These are phyloP conservation scores for Entomortierella chlamydospora DNA, from an alignment of 192 early-diverging fungal species.

Conservation along the genomic window DNA sequence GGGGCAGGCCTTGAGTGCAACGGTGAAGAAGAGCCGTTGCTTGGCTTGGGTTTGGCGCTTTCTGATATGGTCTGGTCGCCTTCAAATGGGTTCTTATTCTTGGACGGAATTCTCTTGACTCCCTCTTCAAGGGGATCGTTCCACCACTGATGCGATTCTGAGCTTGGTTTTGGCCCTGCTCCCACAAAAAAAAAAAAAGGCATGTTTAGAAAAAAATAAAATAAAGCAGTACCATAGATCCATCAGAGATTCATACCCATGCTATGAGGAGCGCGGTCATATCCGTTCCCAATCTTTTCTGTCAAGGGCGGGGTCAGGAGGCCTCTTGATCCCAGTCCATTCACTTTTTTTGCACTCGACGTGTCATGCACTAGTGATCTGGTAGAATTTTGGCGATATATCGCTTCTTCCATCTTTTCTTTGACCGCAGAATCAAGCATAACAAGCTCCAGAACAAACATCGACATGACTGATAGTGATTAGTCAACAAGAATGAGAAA, in stretches of 20 bases:
- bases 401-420: slow-evolving; percentile 58
- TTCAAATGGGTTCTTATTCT: slow-evolving; percentile 41
- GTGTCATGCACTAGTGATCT: background rate
- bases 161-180: slow-evolving; percentile 64
- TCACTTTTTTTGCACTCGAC: background rate
- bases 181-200: too few relatives aligned
- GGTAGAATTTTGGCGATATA: slow-evolving; percentile 60
- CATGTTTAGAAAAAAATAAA: too few relatives aligned
- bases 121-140: slow-evolving; percentile 49
- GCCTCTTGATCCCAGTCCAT: background rate
- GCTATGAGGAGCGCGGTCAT: background rate
- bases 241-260: too few relatives aligned
- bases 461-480: slow-evolving; percentile 29
- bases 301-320: background rate
- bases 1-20: slow-evolving; percentile 10
- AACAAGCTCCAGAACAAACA: slow-evolving; percentile 53
- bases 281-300: background rate
- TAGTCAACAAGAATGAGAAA: slow-evolving; percentile 26
- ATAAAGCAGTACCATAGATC: too few relatives aligned
- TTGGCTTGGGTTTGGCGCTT: background rate
- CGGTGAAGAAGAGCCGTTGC: too few relatives aligned
- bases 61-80: slow-evolving; percentile 26
- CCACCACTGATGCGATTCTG: slow-evolving; percentile 67
- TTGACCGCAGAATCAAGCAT: slow-evolving; percentile 60
- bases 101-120: slow-evolving; percentile 26